Evolutionary conservation across 2,329 filamentous ascomycete species (phyloP).

Genomic region (Trichoderma sp.): DNA sequence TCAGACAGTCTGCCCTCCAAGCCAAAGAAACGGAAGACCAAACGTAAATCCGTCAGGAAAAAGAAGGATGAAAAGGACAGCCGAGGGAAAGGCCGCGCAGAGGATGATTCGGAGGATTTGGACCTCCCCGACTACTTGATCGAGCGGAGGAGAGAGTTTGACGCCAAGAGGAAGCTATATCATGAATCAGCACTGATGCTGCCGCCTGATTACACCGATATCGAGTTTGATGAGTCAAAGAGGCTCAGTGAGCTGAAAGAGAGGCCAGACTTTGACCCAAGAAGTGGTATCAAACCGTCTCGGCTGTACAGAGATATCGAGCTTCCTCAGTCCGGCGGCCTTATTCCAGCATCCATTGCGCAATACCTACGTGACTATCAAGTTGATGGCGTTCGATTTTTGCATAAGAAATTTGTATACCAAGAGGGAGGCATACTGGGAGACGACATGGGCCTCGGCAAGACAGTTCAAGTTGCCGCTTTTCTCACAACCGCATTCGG

Average conservation of each 20-base stretch:
- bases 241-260: conserved; percentile 53
- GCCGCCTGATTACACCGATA: conserved; percentile 73
- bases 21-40: conserved; percentile 45
- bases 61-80: conserved; percentile 33
- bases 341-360: conserved; percentile 86
- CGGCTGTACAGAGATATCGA: conserved; percentile 73
- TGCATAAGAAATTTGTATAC: conserved; percentile 87
- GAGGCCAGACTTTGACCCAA: conserved; percentile 65
- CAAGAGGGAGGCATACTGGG: conserved; percentile 89
- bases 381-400: conserved; percentile 77
- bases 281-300: conserved; percentile 61
- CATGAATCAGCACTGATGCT: conserved; percentile 70
- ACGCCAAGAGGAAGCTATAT: conserved; percentile 59
- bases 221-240: conserved; percentile 64
- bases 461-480: conserved; percentile 93
- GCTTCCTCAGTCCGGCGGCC: conserved; percentile 71
- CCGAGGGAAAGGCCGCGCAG: conserved; percentile 40
- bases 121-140: conserved; percentile 74
- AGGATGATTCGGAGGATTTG: conserved; percentile 51
- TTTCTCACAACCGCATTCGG: conserved; percentile 92
- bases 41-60: conserved; percentile 36
- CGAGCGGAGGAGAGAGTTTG: conserved; percentile 68
- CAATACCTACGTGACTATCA: conserved; percentile 94
- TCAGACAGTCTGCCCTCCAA: conserved; percentile 61
- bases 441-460: conserved; percentile 97